Evolutionary conservation across 768 basidiomycete genomes (phyloP).

Genomic region (button mushroom (Agaricus bisporus)): DNA sequence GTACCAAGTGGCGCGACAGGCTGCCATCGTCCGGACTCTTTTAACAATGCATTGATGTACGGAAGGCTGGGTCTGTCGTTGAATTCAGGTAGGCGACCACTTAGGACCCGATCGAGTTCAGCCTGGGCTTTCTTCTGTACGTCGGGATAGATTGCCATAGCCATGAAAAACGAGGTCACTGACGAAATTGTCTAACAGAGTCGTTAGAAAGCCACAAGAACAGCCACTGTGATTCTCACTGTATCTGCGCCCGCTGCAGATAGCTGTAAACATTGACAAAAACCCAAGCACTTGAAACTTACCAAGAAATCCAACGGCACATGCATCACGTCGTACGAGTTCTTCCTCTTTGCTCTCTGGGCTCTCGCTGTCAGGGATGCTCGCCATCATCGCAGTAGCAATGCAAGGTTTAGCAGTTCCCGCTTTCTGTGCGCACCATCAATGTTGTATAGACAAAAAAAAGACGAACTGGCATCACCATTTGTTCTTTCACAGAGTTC

Average conservation of each 20-base stretch:
- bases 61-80: constrained; percentile 21
- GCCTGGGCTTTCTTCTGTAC: constrained; percentile 15
- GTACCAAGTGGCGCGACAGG: constrained; percentile 20
- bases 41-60: constrained; percentile 28
- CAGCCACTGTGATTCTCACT: background rate
- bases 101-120: constrained; percentile 10
- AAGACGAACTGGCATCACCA: constrained; percentile 20
- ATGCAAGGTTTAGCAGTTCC: constrained; percentile 4
- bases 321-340: background rate
- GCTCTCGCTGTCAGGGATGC: constrained; percentile 4
- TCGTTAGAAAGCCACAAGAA: background rate
- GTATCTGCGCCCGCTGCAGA: constrained; percentile 10
- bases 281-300: background rate
- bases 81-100: constrained; percentile 26
- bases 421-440: background rate
- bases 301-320: constrained; percentile 7
- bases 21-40: constrained; percentile 30
- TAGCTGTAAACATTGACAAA: background rate
- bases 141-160: constrained; percentile 13
- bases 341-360: constrained; percentile 2
- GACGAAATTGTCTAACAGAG: constrained; percentile 12
- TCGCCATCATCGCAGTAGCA: constrained; percentile 3
- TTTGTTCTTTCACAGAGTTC: constrained; percentile 17
- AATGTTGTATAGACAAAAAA: too few species aligned
- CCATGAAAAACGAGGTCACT: constrained; percentile 13